phyloP scores from a whole-genome alignment of 805 yeast species.

The Hermanozyma aechmeae region DNA sequence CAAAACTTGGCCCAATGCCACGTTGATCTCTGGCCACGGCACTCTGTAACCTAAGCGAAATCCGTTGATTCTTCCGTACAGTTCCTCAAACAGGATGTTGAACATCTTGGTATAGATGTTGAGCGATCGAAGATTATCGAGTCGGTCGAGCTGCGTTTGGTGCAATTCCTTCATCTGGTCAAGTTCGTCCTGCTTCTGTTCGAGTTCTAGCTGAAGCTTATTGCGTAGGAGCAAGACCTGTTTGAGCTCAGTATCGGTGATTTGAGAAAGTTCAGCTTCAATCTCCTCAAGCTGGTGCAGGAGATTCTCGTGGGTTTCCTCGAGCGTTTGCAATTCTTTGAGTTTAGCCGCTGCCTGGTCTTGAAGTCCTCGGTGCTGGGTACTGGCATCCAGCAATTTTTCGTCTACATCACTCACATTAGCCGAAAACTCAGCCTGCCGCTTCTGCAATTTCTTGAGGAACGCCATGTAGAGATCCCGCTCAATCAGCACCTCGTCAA shows the following conservation, averaged over 20 bases:
- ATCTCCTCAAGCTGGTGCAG: conserved; percentile 40
- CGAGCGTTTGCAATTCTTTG: conserved; percentile 26
- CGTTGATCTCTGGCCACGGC: conserved; percentile 87
- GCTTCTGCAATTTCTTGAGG: conserved; percentile 43
- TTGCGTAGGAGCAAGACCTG: conserved; percentile 44
- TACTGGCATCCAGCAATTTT: conserved; percentile 2
- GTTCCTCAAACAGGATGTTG: conserved; percentile 61
- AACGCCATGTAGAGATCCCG: conserved; percentile 72
- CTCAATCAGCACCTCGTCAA: conserved; percentile 66
- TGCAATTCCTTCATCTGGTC: conserved; percentile 57
- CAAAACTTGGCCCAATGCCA: conserved; percentile 81
- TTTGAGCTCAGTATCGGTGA: conserved; percentile 35
- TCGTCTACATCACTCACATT: conserved; percentile 3
- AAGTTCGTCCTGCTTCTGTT: conserved; percentile 42
- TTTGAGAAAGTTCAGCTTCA: conserved; percentile 24
- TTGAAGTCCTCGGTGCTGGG: conserved; percentile 38
- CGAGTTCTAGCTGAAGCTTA: conserved; percentile 42
- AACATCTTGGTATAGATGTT: conserved; percentile 82
- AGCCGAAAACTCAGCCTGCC: conserved; percentile 25
- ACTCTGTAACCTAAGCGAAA: conserved; percentile 70
- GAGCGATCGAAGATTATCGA: conserved; percentile 62
- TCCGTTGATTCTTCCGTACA: conserved; percentile 81
- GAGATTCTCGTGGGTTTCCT: conserved; percentile 33
- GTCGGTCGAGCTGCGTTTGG: conserved; percentile 50
- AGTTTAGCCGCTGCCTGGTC: conserved; percentile 23